phyloP scores from a whole-genome alignment of 331 rosid species.

The Rosa hybrid region DNA sequence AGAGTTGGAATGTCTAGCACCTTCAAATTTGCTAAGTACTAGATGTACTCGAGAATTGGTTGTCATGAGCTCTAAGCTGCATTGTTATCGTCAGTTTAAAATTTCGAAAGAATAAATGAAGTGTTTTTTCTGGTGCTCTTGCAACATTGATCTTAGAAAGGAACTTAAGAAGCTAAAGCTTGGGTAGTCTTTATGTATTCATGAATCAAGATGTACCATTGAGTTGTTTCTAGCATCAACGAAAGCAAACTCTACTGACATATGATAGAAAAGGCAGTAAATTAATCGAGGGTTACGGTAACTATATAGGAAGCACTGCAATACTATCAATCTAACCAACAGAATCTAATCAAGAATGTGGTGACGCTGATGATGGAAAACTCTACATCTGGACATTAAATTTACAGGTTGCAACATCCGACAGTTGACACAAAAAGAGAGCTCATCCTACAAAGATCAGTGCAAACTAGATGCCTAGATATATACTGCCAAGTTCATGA shows the following conservation, averaged over 20 bases:
- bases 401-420: background rate
- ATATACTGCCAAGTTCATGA: background rate
- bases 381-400: background rate
- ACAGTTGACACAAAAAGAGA: background rate
- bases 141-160: no score
- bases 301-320: no score
- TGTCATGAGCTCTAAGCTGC: background rate
- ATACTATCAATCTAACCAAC: no score
- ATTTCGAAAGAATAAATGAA: no score
- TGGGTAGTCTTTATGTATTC: no score
- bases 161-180: no score
- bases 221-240: background rate
- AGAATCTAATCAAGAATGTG: background rate
- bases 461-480: background rate
- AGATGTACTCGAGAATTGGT: no score
- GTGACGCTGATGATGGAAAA: no score
- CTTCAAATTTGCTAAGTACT: slow-evolving; percentile 9
- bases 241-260: background rate
- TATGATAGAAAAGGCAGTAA: no score
- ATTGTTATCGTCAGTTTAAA: background rate
- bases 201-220: no score
- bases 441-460: background rate
- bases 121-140: no score
- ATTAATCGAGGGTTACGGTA: no score
- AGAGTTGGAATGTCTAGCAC: slow-evolving; percentile 12